phyloP scores from a whole-genome alignment of 306 rosid species.

The Begonia peltatifolia region DNA sequence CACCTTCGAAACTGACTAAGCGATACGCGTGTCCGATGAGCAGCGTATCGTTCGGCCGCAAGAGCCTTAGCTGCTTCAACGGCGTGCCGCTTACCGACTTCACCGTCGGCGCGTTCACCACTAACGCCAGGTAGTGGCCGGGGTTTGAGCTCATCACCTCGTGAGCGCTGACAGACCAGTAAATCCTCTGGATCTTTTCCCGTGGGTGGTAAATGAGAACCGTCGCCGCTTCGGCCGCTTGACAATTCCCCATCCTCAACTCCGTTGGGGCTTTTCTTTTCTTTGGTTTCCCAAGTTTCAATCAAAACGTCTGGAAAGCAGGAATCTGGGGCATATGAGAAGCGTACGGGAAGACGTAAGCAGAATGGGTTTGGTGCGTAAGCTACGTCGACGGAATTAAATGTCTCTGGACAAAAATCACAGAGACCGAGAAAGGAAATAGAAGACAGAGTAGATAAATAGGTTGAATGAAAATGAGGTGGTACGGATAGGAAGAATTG shows the following conservation, averaged over 20 bases:
- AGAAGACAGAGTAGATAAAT: no score
- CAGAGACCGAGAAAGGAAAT: no score
- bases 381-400: no score
- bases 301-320: no score
- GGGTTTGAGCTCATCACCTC: slow-evolving; percentile 65
- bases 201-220: slow-evolving; percentile 70
- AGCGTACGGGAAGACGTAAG: no score
- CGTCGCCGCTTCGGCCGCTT: slow-evolving; percentile 85
- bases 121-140: slow-evolving; percentile 76
- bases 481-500: no score
- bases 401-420: no score
- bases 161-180: slow-evolving; percentile 71
- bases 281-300: no score
- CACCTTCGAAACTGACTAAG: slow-evolving; percentile 73
- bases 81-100: slow-evolving; percentile 41
- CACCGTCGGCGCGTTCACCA: slow-evolving; percentile 27
- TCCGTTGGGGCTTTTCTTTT: no score
- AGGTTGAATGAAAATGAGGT: no score
- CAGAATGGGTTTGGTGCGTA: no score
- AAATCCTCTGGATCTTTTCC: slow-evolving; percentile 51
- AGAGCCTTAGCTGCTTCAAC: slow-evolving; percentile 70
- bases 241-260: slow-evolving; percentile 68
- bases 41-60: slow-evolving; percentile 71
- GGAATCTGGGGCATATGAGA: no score
- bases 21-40: slow-evolving; percentile 80